Base-by-base conservation (phyloP, 495 filamentous ascomycete genomes). In the Sordaria brevicollis region DNA sequence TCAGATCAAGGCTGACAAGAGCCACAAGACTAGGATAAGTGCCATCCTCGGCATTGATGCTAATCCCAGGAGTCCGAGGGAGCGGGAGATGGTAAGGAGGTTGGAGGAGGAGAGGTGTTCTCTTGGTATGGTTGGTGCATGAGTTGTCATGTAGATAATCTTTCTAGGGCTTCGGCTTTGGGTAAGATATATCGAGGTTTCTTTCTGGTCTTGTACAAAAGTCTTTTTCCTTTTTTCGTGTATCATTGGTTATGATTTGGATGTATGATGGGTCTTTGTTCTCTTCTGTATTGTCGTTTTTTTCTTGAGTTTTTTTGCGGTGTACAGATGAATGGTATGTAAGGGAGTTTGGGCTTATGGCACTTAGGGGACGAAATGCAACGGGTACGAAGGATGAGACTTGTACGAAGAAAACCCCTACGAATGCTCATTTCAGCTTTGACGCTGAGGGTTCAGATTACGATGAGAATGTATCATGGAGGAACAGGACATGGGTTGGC, bases 1-100 rank as follows among this genome's bases (percentile, higher is more conserved):
- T 25, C 74, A 74, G 37, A 65, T 67, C 39, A 80, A 82, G 76
- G 70, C 78, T 57, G 84, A 84, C 43, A 62, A n/a, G n/a, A n/a
- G n/a, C n/a, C n/a, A n/a, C n/a, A 85, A 82, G 77, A 87, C 84
- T 31, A 79, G 85, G 74, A 86, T 87, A 39, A 83, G 83, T 65
- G 81, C 85, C 35, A 84, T 87, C 37, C 73, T 86, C 19, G 85
- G 84, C 29, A 86, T 83, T 70, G 84, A 86, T 72, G 83, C 81
- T 25, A 83, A 80, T 71, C 83, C 83, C 65, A 79, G 83, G 65
- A 85, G 83, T 74, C 84, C 84, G 15, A 82, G 84, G 37, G 85
- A 86, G 75, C 79, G 83, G 69, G 85, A 86, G 72, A 74, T 86
- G 69, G 81, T 86, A 29, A 80, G 84, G 73, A 76, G 81, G 69